A percentile compares a stretch with the other conserved stretches of the same genome.
Evolutionary conservation across 2,329 filamentous ascomycete genomes (phyloP).

Genomic region (Orbilia javanica): DNA sequence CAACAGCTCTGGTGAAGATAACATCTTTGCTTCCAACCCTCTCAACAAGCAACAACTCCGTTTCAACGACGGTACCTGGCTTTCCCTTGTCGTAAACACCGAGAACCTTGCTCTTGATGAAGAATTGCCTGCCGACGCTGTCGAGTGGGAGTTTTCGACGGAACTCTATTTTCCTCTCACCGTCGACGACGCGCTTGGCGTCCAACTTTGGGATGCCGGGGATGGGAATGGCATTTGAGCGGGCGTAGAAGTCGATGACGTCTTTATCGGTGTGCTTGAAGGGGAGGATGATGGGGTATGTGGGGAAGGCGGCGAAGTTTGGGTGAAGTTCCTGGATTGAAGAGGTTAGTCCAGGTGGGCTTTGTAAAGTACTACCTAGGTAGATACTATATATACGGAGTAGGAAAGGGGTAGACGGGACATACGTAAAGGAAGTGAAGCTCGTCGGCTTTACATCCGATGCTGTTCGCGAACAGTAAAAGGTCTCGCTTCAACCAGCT

Average conservation of each 20-base stretch:
- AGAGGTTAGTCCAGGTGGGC: no score
- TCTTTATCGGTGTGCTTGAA: slow-evolving; percentile 84
- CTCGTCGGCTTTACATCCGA: slow-evolving; percentile 86
- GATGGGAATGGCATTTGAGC: slow-evolving; percentile 75
- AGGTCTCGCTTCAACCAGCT: slow-evolving; percentile 89
- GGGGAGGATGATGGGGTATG: slow-evolving; percentile 84
- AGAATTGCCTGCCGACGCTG: slow-evolving; percentile 79
- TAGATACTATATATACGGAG: no score
- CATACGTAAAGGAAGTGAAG: slow-evolving; percentile 91
- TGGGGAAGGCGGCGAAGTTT: slow-evolving; percentile 87
- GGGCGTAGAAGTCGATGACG: slow-evolving; percentile 84
- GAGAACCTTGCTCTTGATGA: slow-evolving; percentile 80
- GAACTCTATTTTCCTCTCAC: slow-evolving; percentile 83
- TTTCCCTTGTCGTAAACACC: slow-evolving; percentile 93
- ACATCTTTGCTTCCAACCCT: slow-evolving; percentile 72
- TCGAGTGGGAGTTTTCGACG: slow-evolving; percentile 79
- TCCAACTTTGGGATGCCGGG: slow-evolving; percentile 83
- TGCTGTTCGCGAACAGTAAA: slow-evolving; percentile 89
- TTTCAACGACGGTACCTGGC: slow-evolving; percentile 83
- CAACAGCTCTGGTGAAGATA: slow-evolving; percentile 77
- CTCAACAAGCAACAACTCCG: slow-evolving; percentile 81
- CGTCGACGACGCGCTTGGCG: slow-evolving; percentile 80
- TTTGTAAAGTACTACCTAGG: no score
- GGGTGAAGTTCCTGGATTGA: slow-evolving; percentile 81
- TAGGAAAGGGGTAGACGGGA: slow-evolving; percentile 27